Percentiles rank a stretch among this genome's conserved stretches.
These are phyloP conservation scores for Lathyrus sativus DNA, from an alignment of 306 rosid species.

Conservation along the genomic window DNA sequence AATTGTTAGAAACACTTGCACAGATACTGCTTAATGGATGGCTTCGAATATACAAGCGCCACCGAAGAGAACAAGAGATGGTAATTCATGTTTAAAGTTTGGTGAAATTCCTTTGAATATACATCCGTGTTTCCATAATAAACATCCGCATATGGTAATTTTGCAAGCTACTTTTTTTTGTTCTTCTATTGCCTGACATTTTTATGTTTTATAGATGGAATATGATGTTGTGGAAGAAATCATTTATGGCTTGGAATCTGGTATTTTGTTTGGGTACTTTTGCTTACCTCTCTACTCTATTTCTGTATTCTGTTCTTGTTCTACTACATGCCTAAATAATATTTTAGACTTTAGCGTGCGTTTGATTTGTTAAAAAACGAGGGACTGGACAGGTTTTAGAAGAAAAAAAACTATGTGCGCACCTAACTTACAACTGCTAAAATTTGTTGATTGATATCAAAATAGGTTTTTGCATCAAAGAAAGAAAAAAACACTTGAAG, in stretches of 20 bases:
- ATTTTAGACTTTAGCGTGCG: too few relatives aligned
- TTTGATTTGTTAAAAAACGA: too few relatives aligned
- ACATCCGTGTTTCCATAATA: conserved; percentile 21
- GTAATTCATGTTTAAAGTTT: conserved; percentile 48
- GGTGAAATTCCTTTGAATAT: conserved; percentile 29
- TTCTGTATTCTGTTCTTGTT: conserved; percentile 21
- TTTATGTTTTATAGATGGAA: conserved; percentile 73
- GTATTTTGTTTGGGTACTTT: conserved; percentile 88
- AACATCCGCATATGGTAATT: conserved; percentile 15
- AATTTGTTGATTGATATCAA: too few relatives aligned
- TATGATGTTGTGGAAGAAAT: conserved; percentile 92
- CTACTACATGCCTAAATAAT: conserved; percentile 6
- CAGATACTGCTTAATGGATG: conserved; percentile 88
- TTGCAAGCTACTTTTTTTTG: conserved; percentile 4
- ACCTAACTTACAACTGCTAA: too few relatives aligned
- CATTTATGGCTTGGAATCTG: conserved; percentile 95
- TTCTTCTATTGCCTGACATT: conserved; percentile 31
- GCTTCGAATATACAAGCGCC: conserved; percentile 80
- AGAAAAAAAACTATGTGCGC: neutral
- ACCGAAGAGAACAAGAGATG: conserved; percentile 92
- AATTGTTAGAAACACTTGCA: conserved; percentile 23
- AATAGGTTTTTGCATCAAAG: too few relatives aligned
- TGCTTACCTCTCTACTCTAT: conserved; percentile 31
- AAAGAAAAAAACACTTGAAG: neutral
- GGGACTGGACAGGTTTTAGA: too few relatives aligned